Evolutionary conservation across 225 moss, liverwort and hornwort species (phyloP).

Genomic region (Marchantia paleacea): DNA sequence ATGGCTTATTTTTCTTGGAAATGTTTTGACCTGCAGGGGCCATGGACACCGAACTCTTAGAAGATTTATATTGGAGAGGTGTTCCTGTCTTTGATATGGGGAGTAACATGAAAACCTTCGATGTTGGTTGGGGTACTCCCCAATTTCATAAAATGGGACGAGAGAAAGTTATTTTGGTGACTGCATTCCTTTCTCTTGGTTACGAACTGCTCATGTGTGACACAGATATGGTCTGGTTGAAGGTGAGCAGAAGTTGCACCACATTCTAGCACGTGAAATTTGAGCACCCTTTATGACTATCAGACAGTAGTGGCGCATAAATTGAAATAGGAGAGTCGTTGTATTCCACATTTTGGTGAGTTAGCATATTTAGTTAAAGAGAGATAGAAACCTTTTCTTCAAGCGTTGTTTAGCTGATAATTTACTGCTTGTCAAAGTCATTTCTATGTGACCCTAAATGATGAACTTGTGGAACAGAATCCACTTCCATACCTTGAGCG

Average conservation of each 20-base stretch:
- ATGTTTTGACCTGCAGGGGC: conserved; percentile 49
- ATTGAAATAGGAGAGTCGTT: background rate
- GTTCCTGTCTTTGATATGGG: conserved; percentile 92
- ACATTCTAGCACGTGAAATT: background rate
- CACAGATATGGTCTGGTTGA: conserved; percentile 87
- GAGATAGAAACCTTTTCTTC: background rate
- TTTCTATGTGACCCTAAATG: background rate
- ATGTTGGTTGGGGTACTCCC: conserved; percentile 94
- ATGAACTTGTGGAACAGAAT: conserved; percentile 43
- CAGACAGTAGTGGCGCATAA: background rate
- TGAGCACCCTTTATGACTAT: background rate
- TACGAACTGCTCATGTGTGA: conserved; percentile 92
- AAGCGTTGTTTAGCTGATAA: background rate
- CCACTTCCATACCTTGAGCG: conserved; percentile 87
- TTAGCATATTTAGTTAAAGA: background rate
- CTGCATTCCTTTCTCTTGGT: conserved; percentile 70
- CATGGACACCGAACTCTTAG: conserved; percentile 81
- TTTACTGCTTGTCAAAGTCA: background rate
- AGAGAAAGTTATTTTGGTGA: conserved; percentile 91
- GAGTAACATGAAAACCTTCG: conserved; percentile 81
- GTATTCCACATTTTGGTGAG: background rate
- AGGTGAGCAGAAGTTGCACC: conserved; percentile 37
- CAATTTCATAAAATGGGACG: conserved; percentile 96
- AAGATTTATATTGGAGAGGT: conserved; percentile 83
- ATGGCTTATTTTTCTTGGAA: background rate